Evolutionary conservation across 306 rosid genomes (phyloP), one percentile per base, ranked within the genome.

Genomic region (Glycine soja): DNA sequence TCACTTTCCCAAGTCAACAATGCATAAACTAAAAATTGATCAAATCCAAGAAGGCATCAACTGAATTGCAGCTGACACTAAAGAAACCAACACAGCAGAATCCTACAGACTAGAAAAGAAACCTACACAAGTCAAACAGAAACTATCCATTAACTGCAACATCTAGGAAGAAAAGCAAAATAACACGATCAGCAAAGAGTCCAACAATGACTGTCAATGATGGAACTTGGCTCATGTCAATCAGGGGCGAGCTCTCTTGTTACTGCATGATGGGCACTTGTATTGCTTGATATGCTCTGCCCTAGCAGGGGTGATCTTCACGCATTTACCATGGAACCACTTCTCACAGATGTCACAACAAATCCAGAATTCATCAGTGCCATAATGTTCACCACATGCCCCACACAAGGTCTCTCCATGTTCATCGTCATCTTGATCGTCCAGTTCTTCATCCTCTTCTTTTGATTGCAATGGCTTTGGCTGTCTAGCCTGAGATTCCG

Each of bases 211-310:
- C 12, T 51, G 84, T 72, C 75, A 51, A 63, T 24, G 76, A 65
- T 32, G 66, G 62, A 75, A 64, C 15, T 19, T 56, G 42, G 79
- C 51, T 12, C 3, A 24, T 38, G 71, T 87, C 82, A 69, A 61
- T 87, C 88, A 77, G 76, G 93, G 89, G 53, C 97, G 97, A 78
- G 89, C 90, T 86, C 97, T 84, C 88, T 94, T 94, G 89, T 85
- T 92, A 84, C 86, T 92, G 97, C 98, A 94, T 50, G 98, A 89
- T n/a, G 98, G 98, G 83, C 98, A 94, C 82, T 94, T 94, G 89
- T 94, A 94, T 68, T 94, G 97, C 89, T 92, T 94, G 65, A 94
- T 94, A 82, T 91, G 97, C 88, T 91, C 92, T 5, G 98, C 98
- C 88, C 90, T 91, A 10, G 98, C 94, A 2, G 97, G 97, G 52